Evolutionary conservation across 2,329 filamentous ascomycete species (phyloP), one percentile per base, ranked within the genome.

Genomic region (Sporothrix variecibatus): DNA sequence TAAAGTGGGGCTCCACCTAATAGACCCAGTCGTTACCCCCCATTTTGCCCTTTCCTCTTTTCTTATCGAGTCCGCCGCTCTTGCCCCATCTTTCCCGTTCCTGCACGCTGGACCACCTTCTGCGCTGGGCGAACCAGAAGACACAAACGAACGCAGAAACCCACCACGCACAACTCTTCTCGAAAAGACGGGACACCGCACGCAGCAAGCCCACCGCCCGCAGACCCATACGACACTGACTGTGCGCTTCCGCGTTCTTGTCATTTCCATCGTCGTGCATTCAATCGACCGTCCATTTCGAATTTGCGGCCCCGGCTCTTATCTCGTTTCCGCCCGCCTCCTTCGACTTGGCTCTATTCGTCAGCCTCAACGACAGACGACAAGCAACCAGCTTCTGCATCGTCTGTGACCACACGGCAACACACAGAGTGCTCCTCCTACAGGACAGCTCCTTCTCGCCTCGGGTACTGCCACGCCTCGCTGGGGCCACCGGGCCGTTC

Each of bases 401-500:
- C 11, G 6, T 20, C 51, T 23, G 12, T 26, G 23, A 15, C n/a
- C 12, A 15, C 51, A 67, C 38, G 17, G 2, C 26, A 7, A 40
- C n/a, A 46, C n/a, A 28, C 23, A 46, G 4, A 5, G 62, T 40
- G 5, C 62, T 67, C 11, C 64, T 65, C 43, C 6, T 2, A 68
- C 17, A 34, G 43, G 12, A 26, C 26, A 26, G n/a, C 62, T 17
- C n/a, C 43, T n/a, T 2, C 43, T 53, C 65, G 20, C 43, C 23
- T 46, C 28, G 26, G 43, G n/a, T 51, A n/a, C 26, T 8, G 20
- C 7, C 65, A 51, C 43, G 26, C 51, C 65, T 26, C 28, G 31
- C 49, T 70, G 67, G 67, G 67, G 46, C 67, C 49, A 56, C 67
- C 49, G 28, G 67, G 65, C 65, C 28, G 65, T 51, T 68, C 43